phyloP scores from a whole-genome alignment of 2,329 filamentous ascomycete genomes.

The Penicillium expansum region DNA sequence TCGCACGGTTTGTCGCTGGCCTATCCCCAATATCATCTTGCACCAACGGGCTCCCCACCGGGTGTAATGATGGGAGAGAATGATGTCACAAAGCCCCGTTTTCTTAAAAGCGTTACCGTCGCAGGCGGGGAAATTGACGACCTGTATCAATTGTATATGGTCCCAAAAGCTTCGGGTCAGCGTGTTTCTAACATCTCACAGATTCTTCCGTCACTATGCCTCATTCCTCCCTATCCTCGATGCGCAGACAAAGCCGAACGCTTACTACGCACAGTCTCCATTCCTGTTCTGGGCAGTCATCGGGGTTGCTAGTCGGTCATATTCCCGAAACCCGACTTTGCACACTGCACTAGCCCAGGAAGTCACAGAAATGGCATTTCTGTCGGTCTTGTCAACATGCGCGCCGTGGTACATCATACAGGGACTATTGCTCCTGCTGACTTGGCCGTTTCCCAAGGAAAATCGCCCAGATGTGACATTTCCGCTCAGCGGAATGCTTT shows the following conservation, averaged over 20 bases:
- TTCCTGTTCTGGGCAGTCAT: conserved; percentile 77
- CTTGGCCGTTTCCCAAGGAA: conserved; percentile 43
- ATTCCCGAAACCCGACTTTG: conserved; percentile 40
- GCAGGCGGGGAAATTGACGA: conserved; percentile 38
- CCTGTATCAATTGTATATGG: conserved; percentile 35
- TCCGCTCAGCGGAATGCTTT: conserved; percentile 36
- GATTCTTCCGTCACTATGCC: conserved; percentile 41
- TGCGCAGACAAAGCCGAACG: conserved; percentile 61
- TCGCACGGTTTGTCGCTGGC: conserved; percentile 14
- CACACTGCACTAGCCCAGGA: conserved; percentile 34
- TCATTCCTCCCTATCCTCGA: conserved; percentile 42
- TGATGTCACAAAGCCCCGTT: conserved; percentile 30
- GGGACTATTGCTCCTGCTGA: conserved; percentile 38
- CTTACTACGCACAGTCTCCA: conserved; percentile 73
- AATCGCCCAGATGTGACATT: conserved; percentile 37
- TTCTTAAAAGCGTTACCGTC: conserved; percentile 31
- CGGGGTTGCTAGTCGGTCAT: conserved; percentile 38
- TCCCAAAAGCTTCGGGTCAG: neutral
- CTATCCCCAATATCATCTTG: conserved; percentile 23
- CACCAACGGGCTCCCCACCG: conserved; percentile 15
- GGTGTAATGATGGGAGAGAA: conserved; percentile 11
- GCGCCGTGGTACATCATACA: conserved; percentile 38
- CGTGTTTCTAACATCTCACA: conserved; percentile 10
- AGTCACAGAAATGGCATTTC: conserved; percentile 38
- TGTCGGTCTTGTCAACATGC: conserved; percentile 31